Percentiles rank a stretch among this genome's conserved stretches.
Evolutionary conservation across 371 early-diverging fungal species (phyloP).

Genomic region (Apophysomyces elegans): DNA sequence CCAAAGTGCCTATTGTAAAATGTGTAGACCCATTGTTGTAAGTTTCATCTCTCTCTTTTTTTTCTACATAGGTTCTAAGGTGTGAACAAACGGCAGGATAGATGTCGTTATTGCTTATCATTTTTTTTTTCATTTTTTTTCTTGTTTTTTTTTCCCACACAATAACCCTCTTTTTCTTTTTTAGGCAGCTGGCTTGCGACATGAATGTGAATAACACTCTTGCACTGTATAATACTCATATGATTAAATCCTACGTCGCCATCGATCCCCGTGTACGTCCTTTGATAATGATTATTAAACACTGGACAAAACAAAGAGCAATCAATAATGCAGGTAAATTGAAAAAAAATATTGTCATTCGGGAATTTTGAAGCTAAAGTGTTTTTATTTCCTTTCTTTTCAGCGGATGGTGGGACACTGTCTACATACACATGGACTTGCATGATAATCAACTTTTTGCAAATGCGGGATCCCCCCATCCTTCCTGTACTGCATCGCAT

Average conservation of each 20-base stretch:
- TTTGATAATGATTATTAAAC: conserved; percentile 76
- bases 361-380: conserved; percentile 16
- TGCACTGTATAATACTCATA: conserved; percentile 77
- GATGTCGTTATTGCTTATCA: too few relatives aligned
- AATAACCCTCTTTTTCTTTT: conserved; percentile 6
- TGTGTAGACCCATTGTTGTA: conserved; percentile 67
- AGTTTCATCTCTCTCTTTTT: conserved; percentile 22
- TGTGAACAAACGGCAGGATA: too few relatives aligned
- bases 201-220: conserved; percentile 84
- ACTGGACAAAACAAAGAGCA: conserved; percentile 80
- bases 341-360: conserved; percentile 6
- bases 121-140: too few relatives aligned
- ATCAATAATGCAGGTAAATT: conserved; percentile 71
- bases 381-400: conserved; percentile 5
- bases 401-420: conserved; percentile 90
- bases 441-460: conserved; percentile 88
- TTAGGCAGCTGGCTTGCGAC: conserved; percentile 73
- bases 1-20: conserved; percentile 70
- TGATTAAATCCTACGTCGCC: conserved; percentile 78
- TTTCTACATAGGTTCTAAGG: background rate
- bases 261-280: conserved; percentile 82
- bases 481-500: conserved; percentile 83
- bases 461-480: conserved; percentile 86
- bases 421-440: conserved; percentile 94
- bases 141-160: background rate